Conservation (phyloP, 2,329 filamentous ascomycete species). For the Colletotrichum noveboracense region DNA sequence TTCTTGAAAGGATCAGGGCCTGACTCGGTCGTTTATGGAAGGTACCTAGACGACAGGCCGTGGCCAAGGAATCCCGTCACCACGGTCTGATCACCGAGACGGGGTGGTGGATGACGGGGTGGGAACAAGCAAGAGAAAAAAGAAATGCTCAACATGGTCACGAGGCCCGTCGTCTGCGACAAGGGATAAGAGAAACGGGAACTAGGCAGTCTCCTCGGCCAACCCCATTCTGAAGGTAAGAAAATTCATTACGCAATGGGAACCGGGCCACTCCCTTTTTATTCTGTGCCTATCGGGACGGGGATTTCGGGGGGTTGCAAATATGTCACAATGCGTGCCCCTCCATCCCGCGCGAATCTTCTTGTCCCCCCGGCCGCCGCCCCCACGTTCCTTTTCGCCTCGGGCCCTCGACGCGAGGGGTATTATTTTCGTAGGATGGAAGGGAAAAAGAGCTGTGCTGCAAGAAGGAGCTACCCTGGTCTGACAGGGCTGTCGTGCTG, state of each 20-base stretch:
- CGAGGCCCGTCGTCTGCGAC: constrained; percentile 4
- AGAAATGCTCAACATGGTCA: constrained; percentile 2
- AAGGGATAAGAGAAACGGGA: neutral
- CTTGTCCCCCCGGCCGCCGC: neutral
- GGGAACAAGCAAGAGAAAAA: neutral
- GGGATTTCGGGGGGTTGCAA: neutral
- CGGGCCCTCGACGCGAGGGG: neutral
- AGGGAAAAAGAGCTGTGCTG: neutral
- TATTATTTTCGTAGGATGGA: neutral
- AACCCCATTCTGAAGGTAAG: neutral
- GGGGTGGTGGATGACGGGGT: neutral
- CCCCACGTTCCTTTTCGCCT: neutral
- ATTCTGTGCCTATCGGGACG: neutral
- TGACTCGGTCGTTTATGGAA: constrained; percentile 3
- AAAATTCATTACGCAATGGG: neutral
- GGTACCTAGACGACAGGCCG: neutral
- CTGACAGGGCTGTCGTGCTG: neutral
- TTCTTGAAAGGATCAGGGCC: neutral
- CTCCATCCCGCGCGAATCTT: neutral
- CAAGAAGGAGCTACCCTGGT: neutral
- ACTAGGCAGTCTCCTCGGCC: neutral
- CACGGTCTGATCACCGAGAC: neutral
- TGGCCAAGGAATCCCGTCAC: neutral
- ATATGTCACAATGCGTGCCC: neutral
- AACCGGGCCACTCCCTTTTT: neutral